A percentile compares a stretch with the other conserved stretches of the same genome.
phyloP scores from a whole-genome alignment of 108 stramenopile genomes.

The Cyclotella cryptica region DNA sequence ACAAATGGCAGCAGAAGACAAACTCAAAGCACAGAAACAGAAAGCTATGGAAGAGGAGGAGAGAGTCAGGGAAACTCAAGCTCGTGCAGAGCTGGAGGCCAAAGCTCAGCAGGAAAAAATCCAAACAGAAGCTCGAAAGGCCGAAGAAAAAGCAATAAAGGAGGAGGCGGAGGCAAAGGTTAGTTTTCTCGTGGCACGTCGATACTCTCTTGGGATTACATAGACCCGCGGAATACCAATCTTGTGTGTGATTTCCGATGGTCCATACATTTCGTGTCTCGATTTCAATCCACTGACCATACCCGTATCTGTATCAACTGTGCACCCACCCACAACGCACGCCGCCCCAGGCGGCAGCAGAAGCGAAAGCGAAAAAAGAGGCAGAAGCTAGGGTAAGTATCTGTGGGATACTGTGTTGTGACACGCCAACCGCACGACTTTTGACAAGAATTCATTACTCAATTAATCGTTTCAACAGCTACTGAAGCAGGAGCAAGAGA shows the following conservation, averaged over 20 bases:
- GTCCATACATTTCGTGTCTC: not conserved
- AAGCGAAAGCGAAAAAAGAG: constrained; percentile 4
- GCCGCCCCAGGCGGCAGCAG: not conserved
- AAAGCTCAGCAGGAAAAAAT: not conserved
- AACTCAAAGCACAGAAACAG: not conserved
- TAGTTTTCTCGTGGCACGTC: not conserved
- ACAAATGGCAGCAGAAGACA: constrained; percentile 2
- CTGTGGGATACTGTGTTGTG: not conserved
- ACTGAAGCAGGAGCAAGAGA: not conserved
- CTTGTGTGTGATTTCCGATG: too few species aligned
- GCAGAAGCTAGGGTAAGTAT: not conserved
- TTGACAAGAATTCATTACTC: too few species aligned
- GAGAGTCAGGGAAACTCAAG: not conserved
- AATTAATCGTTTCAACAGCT: too few species aligned
- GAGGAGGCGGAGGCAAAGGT: constrained; percentile 15
- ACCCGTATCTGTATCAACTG: not conserved
- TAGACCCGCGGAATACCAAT: too few species aligned
- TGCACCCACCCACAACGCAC: too few species aligned
- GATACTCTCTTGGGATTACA: too few species aligned
- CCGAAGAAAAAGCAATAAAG: not conserved
- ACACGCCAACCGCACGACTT: too few species aligned
- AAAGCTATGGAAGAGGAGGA: not conserved
- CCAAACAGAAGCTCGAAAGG: constrained; percentile 11
- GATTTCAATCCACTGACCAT: not conserved
- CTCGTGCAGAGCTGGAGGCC: not conserved